Conservation (phyloP, 345 rosid species). For the Excoecaria agallocha region DNA sequence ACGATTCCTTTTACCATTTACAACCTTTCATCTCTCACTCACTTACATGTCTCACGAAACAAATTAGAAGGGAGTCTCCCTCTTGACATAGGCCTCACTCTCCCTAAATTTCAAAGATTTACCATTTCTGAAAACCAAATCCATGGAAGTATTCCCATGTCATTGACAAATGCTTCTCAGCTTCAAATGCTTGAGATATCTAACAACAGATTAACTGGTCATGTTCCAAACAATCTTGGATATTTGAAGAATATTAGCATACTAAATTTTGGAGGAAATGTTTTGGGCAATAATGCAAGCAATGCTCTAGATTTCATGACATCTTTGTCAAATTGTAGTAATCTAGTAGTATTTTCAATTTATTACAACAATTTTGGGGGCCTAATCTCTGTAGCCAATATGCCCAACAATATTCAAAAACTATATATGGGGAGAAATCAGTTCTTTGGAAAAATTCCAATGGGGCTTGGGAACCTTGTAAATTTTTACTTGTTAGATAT, state of each 20-base stretch:
- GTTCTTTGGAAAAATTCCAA: not conserved
- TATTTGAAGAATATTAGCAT: not conserved
- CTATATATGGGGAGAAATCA: not conserved
- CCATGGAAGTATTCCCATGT: not conserved
- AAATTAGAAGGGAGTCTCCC: not conserved
- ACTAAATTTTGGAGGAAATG: not conserved
- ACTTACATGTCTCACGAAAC: too few species aligned
- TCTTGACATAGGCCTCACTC: not conserved
- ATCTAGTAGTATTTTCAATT: not conserved
- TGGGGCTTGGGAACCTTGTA: slow-evolving; percentile 20
- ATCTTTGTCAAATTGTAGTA: slow-evolving; percentile 11
- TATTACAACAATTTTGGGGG: slow-evolving; percentile 9
- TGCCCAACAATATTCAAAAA: fast-evolving
- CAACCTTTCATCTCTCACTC: too few species aligned
- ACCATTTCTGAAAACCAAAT: not conserved
- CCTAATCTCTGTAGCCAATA: not conserved
- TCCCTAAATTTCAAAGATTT: not conserved
- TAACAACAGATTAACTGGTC: not conserved
- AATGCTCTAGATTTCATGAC: slow-evolving; percentile 14
- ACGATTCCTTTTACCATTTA: too few species aligned
- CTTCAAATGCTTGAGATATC: not conserved
- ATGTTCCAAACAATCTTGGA: not conserved
- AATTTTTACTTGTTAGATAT: not conserved
- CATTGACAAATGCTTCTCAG: not conserved
- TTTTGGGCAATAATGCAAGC: not conserved